Percentiles rank a stretch among this genome's conserved stretches.
phyloP scores from a whole-genome alignment of 192 early-diverging fungal genomes.

The Mortierella claussenii region DNA sequence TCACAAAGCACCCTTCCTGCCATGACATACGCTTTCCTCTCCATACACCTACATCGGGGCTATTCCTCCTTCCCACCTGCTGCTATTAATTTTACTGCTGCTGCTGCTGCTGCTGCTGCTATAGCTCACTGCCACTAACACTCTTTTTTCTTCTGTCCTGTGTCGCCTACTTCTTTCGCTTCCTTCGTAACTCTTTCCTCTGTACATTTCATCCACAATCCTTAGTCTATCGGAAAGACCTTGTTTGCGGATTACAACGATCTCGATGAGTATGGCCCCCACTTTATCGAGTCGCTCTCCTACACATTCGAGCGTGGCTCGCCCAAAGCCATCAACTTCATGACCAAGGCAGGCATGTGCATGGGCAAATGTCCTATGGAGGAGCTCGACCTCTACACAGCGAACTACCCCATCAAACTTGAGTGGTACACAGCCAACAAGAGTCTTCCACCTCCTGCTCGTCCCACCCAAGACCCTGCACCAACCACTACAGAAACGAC shows the following conservation, averaged over 20 bases:
- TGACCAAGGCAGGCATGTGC: constrained; percentile 25
- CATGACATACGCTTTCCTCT: neutral
- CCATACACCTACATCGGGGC: no score
- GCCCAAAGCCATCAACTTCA: constrained; percentile 5
- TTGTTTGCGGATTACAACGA: constrained; percentile 5
- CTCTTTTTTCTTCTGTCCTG: no score
- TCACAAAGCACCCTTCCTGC: neutral
- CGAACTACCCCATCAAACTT: constrained; percentile 7
- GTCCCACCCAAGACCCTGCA: neutral
- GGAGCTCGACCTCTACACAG: constrained; percentile 1
- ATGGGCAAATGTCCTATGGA: constrained; percentile 5
- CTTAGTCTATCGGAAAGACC: constrained; percentile 29
- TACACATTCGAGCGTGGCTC: constrained; percentile 17
- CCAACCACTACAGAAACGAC: neutral
- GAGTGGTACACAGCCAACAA: constrained; percentile 23
- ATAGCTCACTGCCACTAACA: no score
- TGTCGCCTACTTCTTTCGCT: neutral
- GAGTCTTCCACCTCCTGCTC: constrained; percentile 6
- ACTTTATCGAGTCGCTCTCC: constrained; percentile 17
- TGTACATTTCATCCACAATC: no score
- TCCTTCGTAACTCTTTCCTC: no score
- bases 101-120: neutral
- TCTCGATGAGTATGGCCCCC: constrained; percentile 8
- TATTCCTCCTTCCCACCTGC: neutral
- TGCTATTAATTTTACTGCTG: neutral